Evolutionary conservation across 139 green algal species (phyloP).

Genomic region (Tetradesmus lagerheimii): DNA sequence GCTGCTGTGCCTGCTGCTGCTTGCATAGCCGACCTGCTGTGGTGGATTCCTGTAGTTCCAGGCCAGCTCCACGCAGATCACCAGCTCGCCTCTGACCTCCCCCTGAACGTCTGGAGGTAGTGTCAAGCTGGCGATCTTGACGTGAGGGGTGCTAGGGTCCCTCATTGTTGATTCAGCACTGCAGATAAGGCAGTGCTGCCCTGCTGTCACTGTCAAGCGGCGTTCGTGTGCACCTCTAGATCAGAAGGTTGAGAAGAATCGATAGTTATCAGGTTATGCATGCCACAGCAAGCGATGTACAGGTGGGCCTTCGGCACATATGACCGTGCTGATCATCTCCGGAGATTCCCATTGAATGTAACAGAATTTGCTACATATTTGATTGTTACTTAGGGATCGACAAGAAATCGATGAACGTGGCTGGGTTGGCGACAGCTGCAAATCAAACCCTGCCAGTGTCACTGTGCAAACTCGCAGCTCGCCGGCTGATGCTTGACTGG

Average conservation of each 20-base stretch:
- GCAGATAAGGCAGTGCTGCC: neutral
- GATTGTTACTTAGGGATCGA: too few relatives aligned
- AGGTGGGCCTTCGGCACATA: too few relatives aligned
- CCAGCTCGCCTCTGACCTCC: slow-evolving; percentile 33
- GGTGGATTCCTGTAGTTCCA: slow-evolving; percentile 42
- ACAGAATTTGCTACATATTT: too few relatives aligned
- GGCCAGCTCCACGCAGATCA: slow-evolving; percentile 12
- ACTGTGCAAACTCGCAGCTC: neutral
- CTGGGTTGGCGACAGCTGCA: too few relatives aligned
- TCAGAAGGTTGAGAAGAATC: too few relatives aligned
- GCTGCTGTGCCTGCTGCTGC: neutral
- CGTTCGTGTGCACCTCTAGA: too few relatives aligned
- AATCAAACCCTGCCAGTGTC: slow-evolving; percentile 1
- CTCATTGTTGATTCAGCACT: slow-evolving; percentile 21
- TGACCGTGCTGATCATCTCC: too few relatives aligned
- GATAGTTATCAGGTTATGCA: too few relatives aligned
- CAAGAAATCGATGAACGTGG: neutral
- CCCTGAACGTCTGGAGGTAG: slow-evolving; percentile 43
- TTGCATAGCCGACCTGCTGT: neutral
- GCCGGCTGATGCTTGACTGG: neutral
- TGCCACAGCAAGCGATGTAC: too few relatives aligned
- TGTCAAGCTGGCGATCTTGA: slow-evolving; percentile 20
- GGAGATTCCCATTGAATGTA: too few relatives aligned
- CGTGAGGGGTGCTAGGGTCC: neutral
- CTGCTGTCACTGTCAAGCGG: neutral